Conservation (phyloP, 345 rosid genomes). For the Ailanthus altissimus region DNA sequence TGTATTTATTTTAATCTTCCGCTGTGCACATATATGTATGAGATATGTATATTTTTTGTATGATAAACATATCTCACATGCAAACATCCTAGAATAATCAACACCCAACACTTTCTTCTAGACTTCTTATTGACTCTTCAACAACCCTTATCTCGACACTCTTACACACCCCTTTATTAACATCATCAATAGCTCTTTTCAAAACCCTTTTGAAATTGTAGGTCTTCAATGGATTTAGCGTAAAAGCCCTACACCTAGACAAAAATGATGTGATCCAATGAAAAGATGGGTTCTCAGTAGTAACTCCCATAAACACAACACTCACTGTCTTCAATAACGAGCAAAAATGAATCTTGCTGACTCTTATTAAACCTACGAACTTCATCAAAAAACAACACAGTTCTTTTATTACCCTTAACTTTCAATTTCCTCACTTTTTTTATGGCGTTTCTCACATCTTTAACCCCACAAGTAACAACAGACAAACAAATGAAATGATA, state of each 20-base stretch:
- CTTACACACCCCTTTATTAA: constrained; percentile 45
- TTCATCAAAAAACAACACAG: constrained; percentile 78
- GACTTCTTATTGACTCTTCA: too few species aligned
- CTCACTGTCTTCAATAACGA: constrained; percentile 86
- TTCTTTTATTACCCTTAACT: constrained; percentile 42
- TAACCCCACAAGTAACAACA: constrained; percentile 73
- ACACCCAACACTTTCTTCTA: too few species aligned
- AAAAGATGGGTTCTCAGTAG: constrained; percentile 88
- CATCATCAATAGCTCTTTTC: constrained; percentile 49
- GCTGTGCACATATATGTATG: too few species aligned
- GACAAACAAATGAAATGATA: constrained; percentile 65
- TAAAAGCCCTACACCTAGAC: constrained; percentile 72
- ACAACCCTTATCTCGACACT: constrained; percentile 32
- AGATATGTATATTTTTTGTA: too few species aligned
- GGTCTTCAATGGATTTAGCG: constrained; percentile 65
- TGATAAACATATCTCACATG: too few species aligned
- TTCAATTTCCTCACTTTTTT: constrained; percentile 62
- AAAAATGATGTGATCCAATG: constrained; percentile 78
- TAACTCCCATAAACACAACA: constrained; percentile 77
- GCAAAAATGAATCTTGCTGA: constrained; percentile 83
- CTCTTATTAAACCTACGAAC: constrained; percentile 85
- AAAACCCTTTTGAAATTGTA: constrained; percentile 50
- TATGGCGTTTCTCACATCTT: constrained; percentile 76
- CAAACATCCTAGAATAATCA: too few species aligned
- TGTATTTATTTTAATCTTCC: too few species aligned